Evolutionary conservation across 2,329 filamentous ascomycete species (phyloP), one percentile per base, ranked within the genome.

Genomic region (Aspergillus versicolor): DNA sequence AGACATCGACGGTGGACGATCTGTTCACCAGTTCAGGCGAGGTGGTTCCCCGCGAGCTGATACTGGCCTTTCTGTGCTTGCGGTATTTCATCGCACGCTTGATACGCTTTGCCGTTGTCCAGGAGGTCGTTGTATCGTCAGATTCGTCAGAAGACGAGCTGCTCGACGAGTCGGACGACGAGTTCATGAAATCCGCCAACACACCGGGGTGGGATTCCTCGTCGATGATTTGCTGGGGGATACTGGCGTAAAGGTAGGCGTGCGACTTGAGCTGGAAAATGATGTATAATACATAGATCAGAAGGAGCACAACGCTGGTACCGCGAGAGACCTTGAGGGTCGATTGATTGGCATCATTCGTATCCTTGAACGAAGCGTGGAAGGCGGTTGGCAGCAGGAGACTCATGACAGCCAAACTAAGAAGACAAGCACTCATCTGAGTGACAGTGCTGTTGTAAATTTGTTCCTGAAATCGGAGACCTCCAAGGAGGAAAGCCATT

Each of bases 361-460:
- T 75, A 64, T 88, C 80, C 15, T 75, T 83, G 75, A 94, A 97
- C 0, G 92, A 94, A 15, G 91, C 91, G 70, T 97, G 91, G 72
- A 97, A 97, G 4, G 92, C 92, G 34, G 92, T 96, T 1, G 92
- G 92, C 12, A 97, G 77, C 24, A 96, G 83, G 21, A 96, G 80
- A 78, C 92, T 96, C 75, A 91, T 92, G 59, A 96, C 92, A 69
- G 90, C 92, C 74, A 96, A 75, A 79, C 91, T 95, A 65, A 97
- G 84, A 65, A 97, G 81, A 77, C 91, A 96, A 51, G 92, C 92
- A 71, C 91, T 96, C 91, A 96, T 96, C 73, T 97, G 92, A 1
- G 92, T 96, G 57, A 96, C 91, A 21, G 91, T 96, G 75, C 87
- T 94, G 77, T 96, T 97, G 77, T 96, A 97, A 61, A 97, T 88